Evolutionary conservation across 129 eudicot species (phyloP).

Genomic region (Gnaphalium uliginosum): DNA sequence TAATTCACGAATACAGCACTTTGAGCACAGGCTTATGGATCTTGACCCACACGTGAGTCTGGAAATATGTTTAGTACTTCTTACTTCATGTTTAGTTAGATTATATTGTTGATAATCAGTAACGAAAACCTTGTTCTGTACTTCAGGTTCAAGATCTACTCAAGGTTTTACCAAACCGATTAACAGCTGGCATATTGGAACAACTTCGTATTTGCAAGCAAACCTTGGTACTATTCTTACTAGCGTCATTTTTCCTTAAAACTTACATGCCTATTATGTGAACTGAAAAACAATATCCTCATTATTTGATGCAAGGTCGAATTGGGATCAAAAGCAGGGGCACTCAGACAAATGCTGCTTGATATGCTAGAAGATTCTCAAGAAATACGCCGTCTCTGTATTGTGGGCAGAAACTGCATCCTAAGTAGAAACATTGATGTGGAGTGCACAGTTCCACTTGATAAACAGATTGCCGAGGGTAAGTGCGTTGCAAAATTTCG

Average conservation of each 20-base stretch:
- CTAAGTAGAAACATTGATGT: constrained; percentile 49
- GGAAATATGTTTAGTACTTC: constrained; percentile 47
- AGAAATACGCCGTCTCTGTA: constrained; percentile 88
- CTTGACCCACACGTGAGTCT: constrained; percentile 99
- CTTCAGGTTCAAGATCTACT: constrained; percentile 83
- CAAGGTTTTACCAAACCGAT: constrained; percentile 85
- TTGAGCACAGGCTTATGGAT: constrained; percentile 79
- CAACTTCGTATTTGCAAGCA: constrained; percentile 95
- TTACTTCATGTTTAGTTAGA: constrained; percentile 10
- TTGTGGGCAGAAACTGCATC: constrained; percentile 87
- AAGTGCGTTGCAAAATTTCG: constrained; percentile 15
- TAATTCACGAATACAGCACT: constrained; percentile 80
- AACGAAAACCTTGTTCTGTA: constrained; percentile 17
- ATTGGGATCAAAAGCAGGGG: constrained; percentile 87
- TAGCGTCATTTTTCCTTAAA: not conserved
- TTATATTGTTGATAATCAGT: constrained; percentile 15
- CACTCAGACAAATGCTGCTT: constrained; percentile 95
- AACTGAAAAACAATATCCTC: constrained; percentile 9
- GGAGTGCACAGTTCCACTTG: constrained; percentile 80
- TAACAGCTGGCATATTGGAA: constrained; percentile 86
- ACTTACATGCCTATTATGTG: constrained; percentile 9
- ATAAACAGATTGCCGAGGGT: constrained; percentile 95
- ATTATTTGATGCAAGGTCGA: constrained; percentile 59
- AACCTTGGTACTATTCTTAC: constrained; percentile 58
- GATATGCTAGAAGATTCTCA: constrained; percentile 96